Evolutionary conservation across 1,139 yeast species (phyloP).

Genomic region (Barnettozyma hawaiiensis): DNA sequence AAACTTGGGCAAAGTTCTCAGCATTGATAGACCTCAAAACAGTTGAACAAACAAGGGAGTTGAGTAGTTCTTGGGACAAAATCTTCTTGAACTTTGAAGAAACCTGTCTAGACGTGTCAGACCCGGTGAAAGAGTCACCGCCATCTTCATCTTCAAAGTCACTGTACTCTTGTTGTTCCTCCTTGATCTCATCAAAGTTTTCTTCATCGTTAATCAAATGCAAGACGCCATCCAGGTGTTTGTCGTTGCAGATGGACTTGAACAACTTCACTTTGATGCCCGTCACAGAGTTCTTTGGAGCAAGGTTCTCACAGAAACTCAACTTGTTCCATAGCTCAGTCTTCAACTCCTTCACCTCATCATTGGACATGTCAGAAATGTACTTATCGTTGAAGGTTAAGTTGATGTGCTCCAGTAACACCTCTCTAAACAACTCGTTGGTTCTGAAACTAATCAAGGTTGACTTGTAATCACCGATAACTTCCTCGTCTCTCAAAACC

Average conservation of each 20-base stretch:
- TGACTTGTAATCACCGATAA: constrained; percentile 22
- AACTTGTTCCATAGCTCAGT: constrained; percentile 27
- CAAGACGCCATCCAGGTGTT: constrained; percentile 19
- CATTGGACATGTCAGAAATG: constrained; percentile 17
- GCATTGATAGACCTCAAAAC: constrained; percentile 20
- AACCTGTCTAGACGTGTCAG: constrained; percentile 1
- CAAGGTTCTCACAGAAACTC: constrained; percentile 22
- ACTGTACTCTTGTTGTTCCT: constrained; percentile 3
- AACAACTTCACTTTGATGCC: constrained; percentile 24
- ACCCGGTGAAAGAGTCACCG: constrained; percentile 5
- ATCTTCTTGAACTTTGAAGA: constrained; percentile 17
- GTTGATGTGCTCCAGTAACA: constrained; percentile 24
- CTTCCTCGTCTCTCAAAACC: constrained; percentile 21
- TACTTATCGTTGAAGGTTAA: constrained; percentile 25
- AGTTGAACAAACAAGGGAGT: constrained; percentile 22
- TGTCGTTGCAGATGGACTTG: constrained; percentile 23
- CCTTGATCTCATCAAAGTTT: background rate
- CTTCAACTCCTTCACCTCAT: constrained; percentile 20
- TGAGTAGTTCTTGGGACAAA: constrained; percentile 22
- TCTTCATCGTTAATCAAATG: constrained; percentile 20
- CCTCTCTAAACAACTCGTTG: constrained; percentile 28
- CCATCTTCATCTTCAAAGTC: constrained; percentile 9
- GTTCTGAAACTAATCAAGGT: constrained; percentile 25
- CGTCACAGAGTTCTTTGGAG: constrained; percentile 24
- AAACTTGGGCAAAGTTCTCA: constrained; percentile 16